Conservation (phyloP, 208 protist genomes). For the Trypanosoma cruzi region DNA sequence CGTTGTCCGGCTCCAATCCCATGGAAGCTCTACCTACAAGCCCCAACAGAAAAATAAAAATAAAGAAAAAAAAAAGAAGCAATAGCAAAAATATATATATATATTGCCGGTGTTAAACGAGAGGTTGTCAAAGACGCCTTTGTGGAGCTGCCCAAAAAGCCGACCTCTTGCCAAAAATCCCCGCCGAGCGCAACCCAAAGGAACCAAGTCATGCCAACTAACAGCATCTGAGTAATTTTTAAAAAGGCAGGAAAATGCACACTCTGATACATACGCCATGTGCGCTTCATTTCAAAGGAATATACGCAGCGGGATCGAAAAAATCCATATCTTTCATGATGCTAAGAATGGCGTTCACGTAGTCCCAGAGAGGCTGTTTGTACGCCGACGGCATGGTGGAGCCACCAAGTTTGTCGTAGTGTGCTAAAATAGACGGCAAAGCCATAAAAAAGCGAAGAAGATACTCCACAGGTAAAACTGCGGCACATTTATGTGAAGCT, state of each 20-base stretch:
- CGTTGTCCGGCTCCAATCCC: not conserved
- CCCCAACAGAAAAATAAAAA: constrained; percentile 21
- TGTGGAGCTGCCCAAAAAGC: too few relatives aligned
- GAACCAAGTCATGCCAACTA: not conserved
- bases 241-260: not conserved
- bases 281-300: constrained; percentile 53
- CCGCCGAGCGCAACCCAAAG: not conserved
- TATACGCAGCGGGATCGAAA: constrained; percentile 47
- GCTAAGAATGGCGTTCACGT: constrained; percentile 57
- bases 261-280: not conserved
- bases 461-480: constrained; percentile 78
- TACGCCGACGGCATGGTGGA: constrained; percentile 54
- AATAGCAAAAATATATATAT: too few relatives aligned
- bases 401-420: constrained; percentile 85
- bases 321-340: constrained; percentile 41
- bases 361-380: constrained; percentile 62
- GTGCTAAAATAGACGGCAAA: constrained; percentile 69
- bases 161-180: too few relatives aligned
- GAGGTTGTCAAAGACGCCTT: not conserved
- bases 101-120: not conserved
- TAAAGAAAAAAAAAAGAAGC: constrained; percentile 12
- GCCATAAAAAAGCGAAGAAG: constrained; percentile 76
- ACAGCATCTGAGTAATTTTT: not conserved
- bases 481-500: constrained; percentile 40
- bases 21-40: not conserved